Evolutionary conservation across 106 monocot species (phyloP), one percentile per base, ranked within the genome.

Genomic region (Acanthochlamys bracteata): DNA sequence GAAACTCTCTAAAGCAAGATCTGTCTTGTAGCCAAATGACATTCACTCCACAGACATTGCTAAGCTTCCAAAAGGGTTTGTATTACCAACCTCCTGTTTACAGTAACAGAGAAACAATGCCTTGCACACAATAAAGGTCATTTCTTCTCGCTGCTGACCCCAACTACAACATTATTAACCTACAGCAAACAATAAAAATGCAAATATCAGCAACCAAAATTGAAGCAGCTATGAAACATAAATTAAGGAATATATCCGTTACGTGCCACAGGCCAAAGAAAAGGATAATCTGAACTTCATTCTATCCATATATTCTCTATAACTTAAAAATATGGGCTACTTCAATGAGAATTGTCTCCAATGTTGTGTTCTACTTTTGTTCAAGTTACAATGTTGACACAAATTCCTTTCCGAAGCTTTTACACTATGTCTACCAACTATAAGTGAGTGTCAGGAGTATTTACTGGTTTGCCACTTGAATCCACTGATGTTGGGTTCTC

Each of bases 81-180:
- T 49, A 49, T 9, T 17, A 49, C 33, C 17, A 49, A 49, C 49
- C 12, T 14, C 43, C 7, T 49, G 12, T 49, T 2, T 17, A 49
- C 49, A 49, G 2, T 49, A 49, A 49, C 49, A 49, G 49, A 49
- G 17, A 49, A 49, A 10, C 3, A 49, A 9, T 14, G 9, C 12
- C 10, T 14, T 45, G 43, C 43, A 10, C 9, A 49, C 12, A 10
- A 49, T 12, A 49, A 49, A 24, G 22, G 16, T 82, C 66, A 83
- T 60, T 79, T 76, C 33, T 76, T 83, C 55, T 71, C 76, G 12
- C 74, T 73, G 33, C 73, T 80, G 39, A 88, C 80, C 12, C 88
- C 88, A 59, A 88, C 88, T 1, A 77, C 88, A 42, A 88, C 83
- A 70, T 83, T 88, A 74, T 71, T 83, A 63, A 88, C 83, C 88